phyloP scores from a whole-genome alignment of 2,329 filamentous ascomycete genomes.

The Chaetomium sp. region DNA sequence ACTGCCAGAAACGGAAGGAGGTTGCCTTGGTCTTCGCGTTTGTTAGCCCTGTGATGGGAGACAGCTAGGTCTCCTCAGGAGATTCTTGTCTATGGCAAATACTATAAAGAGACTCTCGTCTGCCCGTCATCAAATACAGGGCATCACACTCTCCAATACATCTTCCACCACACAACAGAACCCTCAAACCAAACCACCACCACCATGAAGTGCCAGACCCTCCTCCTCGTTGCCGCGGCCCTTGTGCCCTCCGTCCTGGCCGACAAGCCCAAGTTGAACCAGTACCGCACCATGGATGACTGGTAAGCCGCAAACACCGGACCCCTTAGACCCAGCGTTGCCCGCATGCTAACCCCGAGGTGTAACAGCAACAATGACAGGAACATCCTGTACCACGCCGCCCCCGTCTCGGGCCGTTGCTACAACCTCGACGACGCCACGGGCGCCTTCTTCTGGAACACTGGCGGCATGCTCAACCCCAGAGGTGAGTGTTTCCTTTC shows the following conservation, averaged over 20 bases:
- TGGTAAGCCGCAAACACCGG: neutral
- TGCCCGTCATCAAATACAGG: neutral
- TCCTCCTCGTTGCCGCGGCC: slow-evolving; percentile 4
- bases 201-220: slow-evolving; percentile 9
- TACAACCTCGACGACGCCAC: slow-evolving; percentile 10
- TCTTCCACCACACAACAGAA: neutral
- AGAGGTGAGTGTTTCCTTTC: neutral
- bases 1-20: neutral
- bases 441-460: slow-evolving; percentile 12
- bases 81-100: neutral
- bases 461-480: slow-evolving; percentile 8
- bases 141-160: neutral
- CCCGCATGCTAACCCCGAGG: neutral
- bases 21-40: neutral
- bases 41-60: neutral
- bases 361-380: neutral
- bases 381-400: slow-evolving; percentile 9
- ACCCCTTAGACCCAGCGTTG: neutral
- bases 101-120: neutral
- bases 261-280: slow-evolving; percentile 8
- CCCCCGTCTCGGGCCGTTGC: slow-evolving; percentile 10
- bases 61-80: neutral
- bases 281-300: slow-evolving; percentile 4
- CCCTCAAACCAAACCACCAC: neutral
- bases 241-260: neutral